Percentiles rank a stretch among this genome's conserved stretches.
These are phyloP conservation scores for Penicillium verhagenii DNA, from an alignment of 495 filamentous ascomycete genomes.

Conservation along the genomic window DNA sequence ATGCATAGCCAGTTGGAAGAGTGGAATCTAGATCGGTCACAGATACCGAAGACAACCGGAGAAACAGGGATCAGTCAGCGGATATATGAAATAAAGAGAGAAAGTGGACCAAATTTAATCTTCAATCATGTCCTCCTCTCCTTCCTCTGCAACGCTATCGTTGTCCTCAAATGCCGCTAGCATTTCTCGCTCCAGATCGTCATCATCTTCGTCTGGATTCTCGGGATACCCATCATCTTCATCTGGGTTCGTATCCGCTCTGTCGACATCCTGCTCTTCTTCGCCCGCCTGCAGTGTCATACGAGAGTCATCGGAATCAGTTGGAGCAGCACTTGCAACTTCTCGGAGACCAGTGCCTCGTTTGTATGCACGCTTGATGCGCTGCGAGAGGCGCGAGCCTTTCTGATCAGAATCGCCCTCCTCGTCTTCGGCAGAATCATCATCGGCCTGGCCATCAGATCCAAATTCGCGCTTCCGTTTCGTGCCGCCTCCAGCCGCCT, in stretches of 20 bases:
- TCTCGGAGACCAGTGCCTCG: constrained; percentile 46
- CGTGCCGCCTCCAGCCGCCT: no score
- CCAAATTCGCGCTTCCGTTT: constrained; percentile 44
- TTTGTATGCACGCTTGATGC: constrained; percentile 51
- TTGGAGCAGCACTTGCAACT: constrained; percentile 33
- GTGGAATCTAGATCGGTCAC: not conserved
- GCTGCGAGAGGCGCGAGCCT: constrained; percentile 45
- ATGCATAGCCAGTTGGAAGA: constrained; percentile 5
- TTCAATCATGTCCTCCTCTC: constrained; percentile 1
- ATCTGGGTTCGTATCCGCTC: constrained; percentile 14
- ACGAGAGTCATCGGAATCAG: constrained; percentile 20
- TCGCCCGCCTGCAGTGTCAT: constrained; percentile 52
- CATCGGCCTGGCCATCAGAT: constrained; percentile 29
- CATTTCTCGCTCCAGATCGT: constrained; percentile 66
- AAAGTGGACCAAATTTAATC: constrained; percentile 25
- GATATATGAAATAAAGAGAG: not conserved
- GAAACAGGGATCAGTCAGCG: constrained; percentile 1
- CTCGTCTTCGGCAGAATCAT: constrained; percentile 29
- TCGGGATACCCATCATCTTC: constrained; percentile 23
- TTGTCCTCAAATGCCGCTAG: constrained; percentile 62
- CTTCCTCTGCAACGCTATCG: constrained; percentile 16
- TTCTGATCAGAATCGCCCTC: constrained; percentile 33
- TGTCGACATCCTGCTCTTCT: constrained; percentile 23
- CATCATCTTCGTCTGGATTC: constrained; percentile 52
- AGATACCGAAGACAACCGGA: not conserved